phyloP scores from a whole-genome alignment of 164 flowering plant species.

The Magnolia changhungtana region DNA sequence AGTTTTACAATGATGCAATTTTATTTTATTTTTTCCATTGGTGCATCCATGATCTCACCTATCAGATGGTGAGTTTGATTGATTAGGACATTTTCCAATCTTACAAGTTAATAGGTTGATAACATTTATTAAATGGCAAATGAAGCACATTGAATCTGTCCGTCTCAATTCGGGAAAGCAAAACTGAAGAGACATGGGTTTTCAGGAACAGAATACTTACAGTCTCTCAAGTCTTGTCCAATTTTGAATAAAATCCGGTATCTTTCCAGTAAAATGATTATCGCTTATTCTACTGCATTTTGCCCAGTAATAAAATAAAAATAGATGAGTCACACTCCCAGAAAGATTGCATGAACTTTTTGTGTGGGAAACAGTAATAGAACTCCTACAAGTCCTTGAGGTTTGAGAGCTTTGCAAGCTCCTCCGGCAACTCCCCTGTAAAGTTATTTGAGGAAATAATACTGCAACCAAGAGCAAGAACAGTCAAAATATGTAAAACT shows the following conservation, averaged over 20 bases:
- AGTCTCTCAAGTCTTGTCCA: constrained; percentile 28
- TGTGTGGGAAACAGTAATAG: no score
- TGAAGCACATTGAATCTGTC: background rate
- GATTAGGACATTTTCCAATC: background rate
- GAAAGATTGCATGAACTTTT: background rate
- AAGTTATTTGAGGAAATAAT: constrained; percentile 23
- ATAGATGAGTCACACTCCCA: background rate
- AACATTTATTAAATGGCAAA: background rate
- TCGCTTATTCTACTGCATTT: constrained; percentile 35
- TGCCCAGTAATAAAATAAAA: background rate
- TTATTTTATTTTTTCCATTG: no score
- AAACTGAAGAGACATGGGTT: background rate
- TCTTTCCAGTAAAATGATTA: constrained; percentile 33
- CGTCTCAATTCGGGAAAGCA: background rate
- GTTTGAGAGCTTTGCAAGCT: constrained; percentile 15
- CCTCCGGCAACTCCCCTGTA: constrained; percentile 23
- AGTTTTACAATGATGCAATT: no score
- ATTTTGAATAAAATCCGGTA: constrained; percentile 30
- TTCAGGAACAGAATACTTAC: constrained; percentile 22
- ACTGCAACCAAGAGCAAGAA: constrained; percentile 16
- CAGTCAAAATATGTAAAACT: no score
- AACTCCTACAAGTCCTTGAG: constrained; percentile 21
- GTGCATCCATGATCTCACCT: no score
- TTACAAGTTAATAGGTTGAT: background rate
- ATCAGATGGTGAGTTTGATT: no score